Conservation (phyloP, 192 early-diverging fungal species). For the Lunasporangiospora selenospora region DNA sequence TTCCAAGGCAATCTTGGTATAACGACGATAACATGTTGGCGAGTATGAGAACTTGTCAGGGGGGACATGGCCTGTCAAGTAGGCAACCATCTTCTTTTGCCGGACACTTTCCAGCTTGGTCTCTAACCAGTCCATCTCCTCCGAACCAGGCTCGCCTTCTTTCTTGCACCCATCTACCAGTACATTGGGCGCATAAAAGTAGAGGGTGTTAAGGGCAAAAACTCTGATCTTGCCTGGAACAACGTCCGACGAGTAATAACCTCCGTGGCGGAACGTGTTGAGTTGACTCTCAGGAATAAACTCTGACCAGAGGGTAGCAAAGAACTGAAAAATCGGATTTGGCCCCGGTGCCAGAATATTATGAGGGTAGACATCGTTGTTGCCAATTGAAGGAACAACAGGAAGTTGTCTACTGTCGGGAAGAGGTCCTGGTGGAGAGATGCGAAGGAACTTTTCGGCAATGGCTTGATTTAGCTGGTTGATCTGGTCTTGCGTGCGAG, state of each 20-base stretch:
- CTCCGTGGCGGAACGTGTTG: slow-evolving; percentile 57
- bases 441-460: slow-evolving; percentile 38
- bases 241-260: slow-evolving; percentile 62
- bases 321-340: slow-evolving; percentile 45
- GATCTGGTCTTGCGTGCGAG: slow-evolving; percentile 61
- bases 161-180: slow-evolving; percentile 61
- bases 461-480: slow-evolving; percentile 56
- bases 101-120: slow-evolving; percentile 48
- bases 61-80: slow-evolving; percentile 59
- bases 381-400: slow-evolving; percentile 63
- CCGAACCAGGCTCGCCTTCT: slow-evolving; percentile 53
- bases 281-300: slow-evolving; percentile 62
- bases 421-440: slow-evolving; percentile 42
- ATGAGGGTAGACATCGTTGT: slow-evolving; percentile 75
- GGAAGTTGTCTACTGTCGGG: slow-evolving; percentile 22
- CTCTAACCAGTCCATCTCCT: slow-evolving; percentile 61
- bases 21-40: slow-evolving; percentile 54
- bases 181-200: slow-evolving; percentile 58
- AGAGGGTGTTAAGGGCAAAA: slow-evolving; percentile 65
- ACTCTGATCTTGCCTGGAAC: slow-evolving; percentile 51
- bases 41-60: slow-evolving; percentile 59
- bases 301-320: slow-evolving; percentile 57
- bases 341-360: slow-evolving; percentile 61
- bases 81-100: slow-evolving; percentile 41
- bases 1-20: slow-evolving; percentile 54